phyloP scores from a whole-genome alignment of 306 rosid species.

The Quercus aquifolioides region DNA sequence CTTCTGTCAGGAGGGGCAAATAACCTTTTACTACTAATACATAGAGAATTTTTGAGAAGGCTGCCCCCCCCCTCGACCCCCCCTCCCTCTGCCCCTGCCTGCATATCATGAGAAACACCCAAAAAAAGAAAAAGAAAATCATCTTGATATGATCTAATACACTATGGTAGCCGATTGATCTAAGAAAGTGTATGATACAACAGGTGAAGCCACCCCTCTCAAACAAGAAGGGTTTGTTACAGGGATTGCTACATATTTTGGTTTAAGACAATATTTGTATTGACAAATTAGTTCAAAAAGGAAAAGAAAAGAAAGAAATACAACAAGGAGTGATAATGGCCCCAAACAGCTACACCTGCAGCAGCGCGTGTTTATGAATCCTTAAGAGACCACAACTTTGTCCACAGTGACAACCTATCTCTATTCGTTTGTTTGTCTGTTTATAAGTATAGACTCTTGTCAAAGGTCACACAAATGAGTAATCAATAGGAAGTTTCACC shows the following conservation, averaged over 20 bases:
- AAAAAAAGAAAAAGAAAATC: not conserved
- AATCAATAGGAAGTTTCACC: not conserved
- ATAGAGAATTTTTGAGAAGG: too few relatives aligned
- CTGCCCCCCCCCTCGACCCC: too few relatives aligned
- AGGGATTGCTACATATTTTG: not conserved
- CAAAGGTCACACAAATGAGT: not conserved
- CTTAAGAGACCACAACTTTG: not conserved
- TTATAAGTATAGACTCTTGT: not conserved
- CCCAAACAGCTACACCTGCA: not conserved
- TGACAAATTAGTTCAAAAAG: not conserved
- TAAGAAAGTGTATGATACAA: not conserved
- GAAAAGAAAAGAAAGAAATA: not conserved
- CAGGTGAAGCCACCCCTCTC: not conserved
- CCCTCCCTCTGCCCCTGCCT: constrained; percentile 52
- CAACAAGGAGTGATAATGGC: not conserved
- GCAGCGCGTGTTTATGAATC: not conserved
- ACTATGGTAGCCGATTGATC: not conserved
- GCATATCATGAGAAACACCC: constrained; percentile 10
- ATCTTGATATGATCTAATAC: not conserved
- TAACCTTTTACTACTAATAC: too few relatives aligned
- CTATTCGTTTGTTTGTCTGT: not conserved
- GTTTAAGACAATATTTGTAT: not conserved
- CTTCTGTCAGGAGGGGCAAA: too few relatives aligned
- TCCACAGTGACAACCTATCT: not conserved
- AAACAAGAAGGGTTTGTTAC: not conserved